These are phyloP conservation scores for Monosporozyma yasuniensis DNA, from an alignment of 805 yeast genomes.

Conservation along the genomic window DNA sequence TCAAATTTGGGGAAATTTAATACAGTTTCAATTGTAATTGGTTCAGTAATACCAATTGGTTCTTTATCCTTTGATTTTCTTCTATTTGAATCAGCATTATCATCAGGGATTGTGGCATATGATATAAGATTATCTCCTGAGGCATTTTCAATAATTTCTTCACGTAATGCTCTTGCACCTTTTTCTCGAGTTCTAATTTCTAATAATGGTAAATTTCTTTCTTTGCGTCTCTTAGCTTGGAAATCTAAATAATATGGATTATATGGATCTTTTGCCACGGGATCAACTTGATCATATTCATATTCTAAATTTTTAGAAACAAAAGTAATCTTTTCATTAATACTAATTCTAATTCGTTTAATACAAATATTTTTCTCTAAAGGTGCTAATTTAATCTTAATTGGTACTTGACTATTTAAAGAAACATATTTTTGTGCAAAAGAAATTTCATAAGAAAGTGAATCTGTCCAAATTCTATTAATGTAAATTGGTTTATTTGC, in stretches of 20 bases:
- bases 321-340: slow-evolving; percentile 60
- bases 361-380: slow-evolving; percentile 51
- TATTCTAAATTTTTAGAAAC: slow-evolving; percentile 46
- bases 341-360: slow-evolving; percentile 56
- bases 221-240: slow-evolving; percentile 32
- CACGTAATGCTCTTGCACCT: slow-evolving; percentile 46
- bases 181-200: slow-evolving; percentile 56
- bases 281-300: slow-evolving; percentile 47
- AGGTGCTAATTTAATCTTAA: slow-evolving; percentile 62
- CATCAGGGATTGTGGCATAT: slow-evolving; percentile 30
- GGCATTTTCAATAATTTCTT: slow-evolving; percentile 44
- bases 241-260: slow-evolving; percentile 31
- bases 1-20: slow-evolving; percentile 28
- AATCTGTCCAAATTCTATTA: slow-evolving; percentile 66
- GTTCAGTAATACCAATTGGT: slow-evolving; percentile 19
- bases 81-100: background rate
- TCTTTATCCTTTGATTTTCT: slow-evolving; percentile 29
- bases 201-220: slow-evolving; percentile 49
- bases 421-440: slow-evolving; percentile 64
- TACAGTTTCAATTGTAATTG: slow-evolving; percentile 23
- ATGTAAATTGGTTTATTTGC: slow-evolving; percentile 69
- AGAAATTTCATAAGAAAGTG: slow-evolving; percentile 61
- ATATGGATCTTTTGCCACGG: slow-evolving; percentile 29
- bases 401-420: slow-evolving; percentile 48
- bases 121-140: slow-evolving; percentile 53